Evolutionary conservation across 2,329 filamentous ascomycete species (phyloP).

Genomic region (Monilinia fructicola): DNA sequence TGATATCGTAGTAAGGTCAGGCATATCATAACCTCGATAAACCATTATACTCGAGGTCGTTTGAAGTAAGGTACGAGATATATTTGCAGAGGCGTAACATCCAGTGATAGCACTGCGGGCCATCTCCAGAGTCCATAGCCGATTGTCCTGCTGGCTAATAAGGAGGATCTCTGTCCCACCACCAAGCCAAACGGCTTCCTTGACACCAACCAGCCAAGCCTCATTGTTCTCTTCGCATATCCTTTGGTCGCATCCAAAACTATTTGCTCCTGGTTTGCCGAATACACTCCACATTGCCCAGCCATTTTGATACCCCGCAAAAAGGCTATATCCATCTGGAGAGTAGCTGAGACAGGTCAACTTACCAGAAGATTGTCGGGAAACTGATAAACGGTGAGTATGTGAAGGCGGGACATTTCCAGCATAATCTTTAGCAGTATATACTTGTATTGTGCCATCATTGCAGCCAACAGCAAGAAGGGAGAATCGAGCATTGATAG

Average conservation of each 20-base stretch:
- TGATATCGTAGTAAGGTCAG: constrained; percentile 87
- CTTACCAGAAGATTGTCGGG: constrained; percentile 63
- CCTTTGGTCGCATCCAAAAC: constrained; percentile 68
- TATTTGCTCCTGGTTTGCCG: constrained; percentile 82
- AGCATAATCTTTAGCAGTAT: constrained; percentile 87
- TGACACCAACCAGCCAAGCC: constrained; percentile 78
- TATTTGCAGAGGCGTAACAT: constrained; percentile 87
- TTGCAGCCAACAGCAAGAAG: constrained; percentile 82
- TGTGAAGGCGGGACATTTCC: constrained; percentile 91
- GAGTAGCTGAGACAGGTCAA: constrained; percentile 81
- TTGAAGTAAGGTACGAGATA: constrained; percentile 84
- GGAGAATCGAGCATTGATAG: constrained; percentile 94
- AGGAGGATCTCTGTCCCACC: constrained; percentile 85
- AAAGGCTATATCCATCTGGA: constrained; percentile 93
- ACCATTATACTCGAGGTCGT: constrained; percentile 86
- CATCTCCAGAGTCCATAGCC: constrained; percentile 86
- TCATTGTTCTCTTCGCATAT: constrained; percentile 70
- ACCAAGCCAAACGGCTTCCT: constrained; percentile 80
- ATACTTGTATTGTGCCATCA: constrained; percentile 81
- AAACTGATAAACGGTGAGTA: constrained; percentile 67
- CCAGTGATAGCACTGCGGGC: constrained; percentile 90
- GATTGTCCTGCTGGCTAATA: constrained; percentile 67
- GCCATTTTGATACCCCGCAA: constrained; percentile 86
- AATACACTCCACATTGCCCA: constrained; percentile 99
- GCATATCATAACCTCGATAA: constrained; percentile 89